Evolutionary conservation across 148 eudicot genomes (phyloP), one percentile per base, ranked within the genome.

Genomic region (Chenopodium berlandieri): DNA sequence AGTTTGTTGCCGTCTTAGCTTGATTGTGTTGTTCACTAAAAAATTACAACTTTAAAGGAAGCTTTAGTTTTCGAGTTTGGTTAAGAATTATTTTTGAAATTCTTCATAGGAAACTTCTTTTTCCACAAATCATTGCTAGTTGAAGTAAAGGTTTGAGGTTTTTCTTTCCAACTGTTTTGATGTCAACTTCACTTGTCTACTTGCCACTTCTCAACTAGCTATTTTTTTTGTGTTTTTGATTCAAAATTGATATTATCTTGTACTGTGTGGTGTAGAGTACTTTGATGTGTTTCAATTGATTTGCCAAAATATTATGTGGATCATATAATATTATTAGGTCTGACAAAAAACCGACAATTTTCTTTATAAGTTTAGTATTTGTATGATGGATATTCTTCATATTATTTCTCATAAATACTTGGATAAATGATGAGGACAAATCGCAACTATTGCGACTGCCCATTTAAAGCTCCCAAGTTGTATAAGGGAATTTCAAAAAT

Each of bases 251-350:
- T 14, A 25, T 25, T 27, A 25, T 25, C 32, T 9, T 68, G 25
- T 63, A 56, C 54, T 84, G 44, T 84, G 80, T 84, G 86, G 86
- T 79, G 47, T 60, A 60, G 31, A 52, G 40, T 84, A 74, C 77
- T 75, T 84, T 80, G 73, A 80, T 79, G 86, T 83, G 86, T 79
- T 77, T 75, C 76, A 69, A 79, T 79, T 80, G 80, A 72, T 79
- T 79, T 77, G 64, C 75, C 54, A n/a, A 71, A 79, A 64, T 56
- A 32, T 44, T 73, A 13, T 70, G 79, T 83, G 79, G 50, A 62
- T 79, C 66, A 23, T 47, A 69, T 69, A 56, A 76, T 70, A 27
- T 79, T 68, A 50, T 0, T 83, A 78, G 75, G 63, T 83, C n/a
- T 79, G 82, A 23, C 73, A 27, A 22, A 32, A 65, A 44, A 31